These are phyloP conservation scores for Multifurca ochricompacta DNA, from an alignment of 768 basidiomycete genomes.

Conservation along the genomic window DNA sequence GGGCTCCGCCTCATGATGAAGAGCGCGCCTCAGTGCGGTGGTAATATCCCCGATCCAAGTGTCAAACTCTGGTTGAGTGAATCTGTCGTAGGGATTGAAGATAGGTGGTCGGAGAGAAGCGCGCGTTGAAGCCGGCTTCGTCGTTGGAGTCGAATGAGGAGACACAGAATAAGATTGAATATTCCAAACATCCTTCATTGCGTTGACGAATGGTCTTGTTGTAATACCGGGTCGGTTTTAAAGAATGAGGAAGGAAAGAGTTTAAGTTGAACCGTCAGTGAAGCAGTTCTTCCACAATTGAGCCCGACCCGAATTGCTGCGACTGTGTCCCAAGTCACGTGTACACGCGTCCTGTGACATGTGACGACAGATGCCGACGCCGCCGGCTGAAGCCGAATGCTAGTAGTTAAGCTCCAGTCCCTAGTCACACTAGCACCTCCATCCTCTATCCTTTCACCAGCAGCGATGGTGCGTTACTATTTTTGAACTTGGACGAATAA, in stretches of 20 bases:
- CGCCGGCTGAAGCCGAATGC: no score
- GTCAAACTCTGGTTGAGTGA: conserved; percentile 61
- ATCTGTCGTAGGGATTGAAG: conserved; percentile 67
- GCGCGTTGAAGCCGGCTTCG: conserved; percentile 1
- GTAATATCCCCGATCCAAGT: conserved; percentile 63
- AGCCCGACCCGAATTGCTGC: neutral
- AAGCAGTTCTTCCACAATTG: neutral
- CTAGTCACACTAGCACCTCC: no score
- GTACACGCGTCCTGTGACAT: conserved; percentile 12
- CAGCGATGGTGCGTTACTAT: conserved; percentile 8
- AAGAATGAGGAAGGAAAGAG: neutral
- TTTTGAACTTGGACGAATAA: neutral
- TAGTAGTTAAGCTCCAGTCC: no score
- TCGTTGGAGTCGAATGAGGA: neutral
- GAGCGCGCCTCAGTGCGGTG: conserved; percentile 45
- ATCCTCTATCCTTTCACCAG: neutral
- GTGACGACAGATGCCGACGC: no score
- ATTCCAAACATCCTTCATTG: conserved; percentile 8
- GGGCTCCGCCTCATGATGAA: conserved; percentile 37
- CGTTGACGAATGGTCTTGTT: neutral
- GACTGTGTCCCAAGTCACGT: conserved; percentile 11
- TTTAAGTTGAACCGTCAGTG: neutral
- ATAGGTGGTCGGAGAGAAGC: conserved; percentile 40
- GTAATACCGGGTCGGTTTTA: neutral
- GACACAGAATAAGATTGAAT: neutral